Percentiles rank a stretch among this genome's conserved stretches.
phyloP scores from a whole-genome alignment of 495 filamentous ascomycete genomes.

The Daldinia childiae region DNA sequence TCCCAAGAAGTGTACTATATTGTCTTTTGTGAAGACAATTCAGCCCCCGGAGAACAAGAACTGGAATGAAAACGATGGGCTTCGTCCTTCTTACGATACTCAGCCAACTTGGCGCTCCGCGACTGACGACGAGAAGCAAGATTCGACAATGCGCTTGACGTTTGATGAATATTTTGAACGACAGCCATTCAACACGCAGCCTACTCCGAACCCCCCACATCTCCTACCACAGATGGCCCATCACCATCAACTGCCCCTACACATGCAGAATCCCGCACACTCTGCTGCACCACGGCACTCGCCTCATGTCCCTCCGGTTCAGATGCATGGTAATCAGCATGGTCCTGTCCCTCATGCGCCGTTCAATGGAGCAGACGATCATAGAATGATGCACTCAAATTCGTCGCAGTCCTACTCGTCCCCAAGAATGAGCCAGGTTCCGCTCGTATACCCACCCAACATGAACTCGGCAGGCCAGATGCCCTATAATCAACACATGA shows the following conservation, averaged over 20 bases:
- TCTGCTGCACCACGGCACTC: conserved; percentile 63
- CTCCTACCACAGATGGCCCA: conserved; percentile 67
- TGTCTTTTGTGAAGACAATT: conserved; percentile 76
- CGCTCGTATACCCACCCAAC: conserved; percentile 74
- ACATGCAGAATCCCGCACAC: conserved; percentile 62
- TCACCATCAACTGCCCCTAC: conserved; percentile 80
- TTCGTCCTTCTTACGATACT: conserved; percentile 80
- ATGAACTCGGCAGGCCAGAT: conserved; percentile 75
- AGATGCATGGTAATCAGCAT: conserved; percentile 70
- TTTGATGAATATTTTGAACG: conserved; percentile 82
- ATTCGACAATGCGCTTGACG: conserved; percentile 64
- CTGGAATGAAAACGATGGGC: conserved; percentile 74
- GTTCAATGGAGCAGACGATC: conserved; percentile 77
- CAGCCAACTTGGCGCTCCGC: conserved; percentile 78
- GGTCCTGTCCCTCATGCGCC: conserved; percentile 67
- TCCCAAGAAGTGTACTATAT: conserved; percentile 63
- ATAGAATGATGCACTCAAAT: conserved; percentile 85
- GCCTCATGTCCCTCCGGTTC: conserved; percentile 71
- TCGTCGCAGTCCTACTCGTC: conserved; percentile 80
- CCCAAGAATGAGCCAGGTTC: conserved; percentile 74
- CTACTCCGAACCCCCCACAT: conserved; percentile 71
- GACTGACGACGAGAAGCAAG: conserved; percentile 68
- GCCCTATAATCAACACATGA: conserved; percentile 76
- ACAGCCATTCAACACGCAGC: conserved; percentile 63
- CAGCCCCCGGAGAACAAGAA: conserved; percentile 73